phyloP scores from a whole-genome alignment of 139 green algal genomes.

The Coelastrella sp. region DNA sequence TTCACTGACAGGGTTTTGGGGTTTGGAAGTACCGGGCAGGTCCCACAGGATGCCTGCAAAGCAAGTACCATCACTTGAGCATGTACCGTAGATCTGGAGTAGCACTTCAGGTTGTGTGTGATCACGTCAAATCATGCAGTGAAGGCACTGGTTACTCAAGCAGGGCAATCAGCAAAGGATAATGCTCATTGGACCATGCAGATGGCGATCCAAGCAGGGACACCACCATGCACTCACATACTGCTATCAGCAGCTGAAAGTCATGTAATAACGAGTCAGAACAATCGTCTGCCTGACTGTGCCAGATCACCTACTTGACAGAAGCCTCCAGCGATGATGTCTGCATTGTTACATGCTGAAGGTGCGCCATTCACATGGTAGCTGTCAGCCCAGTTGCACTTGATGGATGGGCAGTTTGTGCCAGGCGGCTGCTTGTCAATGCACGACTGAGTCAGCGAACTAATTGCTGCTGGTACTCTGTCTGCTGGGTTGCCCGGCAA shows the following conservation, averaged over 20 bases:
- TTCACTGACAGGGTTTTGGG: neutral
- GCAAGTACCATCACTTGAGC: neutral
- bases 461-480: neutral
- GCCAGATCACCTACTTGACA: neutral
- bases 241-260: no score
- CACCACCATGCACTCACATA: no score
- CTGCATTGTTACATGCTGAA: neutral
- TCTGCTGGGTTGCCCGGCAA: slow-evolving; percentile 25
- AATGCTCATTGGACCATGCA: no score
- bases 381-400: neutral
- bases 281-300: no score
- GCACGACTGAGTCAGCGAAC: neutral
- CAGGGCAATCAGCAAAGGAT: no score
- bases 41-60: neutral
- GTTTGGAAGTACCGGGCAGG: neutral
- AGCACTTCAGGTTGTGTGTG: no score
- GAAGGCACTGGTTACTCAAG: no score
- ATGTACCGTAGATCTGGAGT: no score
- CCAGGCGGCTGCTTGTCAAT: slow-evolving; percentile 2
- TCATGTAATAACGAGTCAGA: no score
- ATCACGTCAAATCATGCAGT: no score
- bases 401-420: neutral
- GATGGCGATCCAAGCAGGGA: no score
- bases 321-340: neutral
- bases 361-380: neutral